These are phyloP conservation scores for Extremus antarcticus DNA, from an alignment of 495 filamentous ascomycete species.

Conservation along the genomic window DNA sequence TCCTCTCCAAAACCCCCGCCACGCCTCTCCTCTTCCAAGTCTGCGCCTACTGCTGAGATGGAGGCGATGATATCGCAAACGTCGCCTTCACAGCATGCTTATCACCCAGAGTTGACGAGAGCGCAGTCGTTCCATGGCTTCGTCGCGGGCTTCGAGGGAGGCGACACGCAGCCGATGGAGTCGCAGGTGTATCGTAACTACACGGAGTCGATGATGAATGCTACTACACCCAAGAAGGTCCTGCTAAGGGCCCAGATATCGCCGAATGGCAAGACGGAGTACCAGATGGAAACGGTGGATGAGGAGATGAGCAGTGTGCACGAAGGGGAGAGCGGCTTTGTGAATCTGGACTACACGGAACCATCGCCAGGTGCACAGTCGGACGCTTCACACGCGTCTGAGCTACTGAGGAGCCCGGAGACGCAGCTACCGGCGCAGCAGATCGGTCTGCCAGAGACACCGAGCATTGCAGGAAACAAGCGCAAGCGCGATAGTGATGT, in stretches of 20 bases:
- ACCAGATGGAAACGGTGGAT: constrained; percentile 4
- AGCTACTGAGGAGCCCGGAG: constrained; percentile 13
- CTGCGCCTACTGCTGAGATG: constrained; percentile 12
- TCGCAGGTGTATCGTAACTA: constrained; percentile 30
- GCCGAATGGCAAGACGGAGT: constrained; percentile 3
- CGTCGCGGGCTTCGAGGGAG: constrained; percentile 11
- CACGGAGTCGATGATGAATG: constrained; percentile 10
- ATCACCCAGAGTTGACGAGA: constrained; percentile 2
- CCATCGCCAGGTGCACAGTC: constrained; percentile 7
- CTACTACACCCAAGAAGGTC: constrained; percentile 9
- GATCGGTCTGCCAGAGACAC: constrained; percentile 25
- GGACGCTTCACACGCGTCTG: constrained; percentile 8
- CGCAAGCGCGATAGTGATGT: constrained; percentile 25
- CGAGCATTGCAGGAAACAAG: constrained; percentile 28
- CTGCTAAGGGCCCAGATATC: not conserved
- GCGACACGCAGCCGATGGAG: constrained; percentile 32
- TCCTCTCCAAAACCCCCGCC: constrained; percentile 3
- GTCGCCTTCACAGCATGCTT: constrained; percentile 12
- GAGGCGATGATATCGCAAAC: constrained; percentile 7
- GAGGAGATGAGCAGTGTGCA: constrained; percentile 11
- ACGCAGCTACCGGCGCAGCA: constrained; percentile 6
- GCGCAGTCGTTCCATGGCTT: constrained; percentile 19
- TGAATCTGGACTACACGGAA: constrained; percentile 15
- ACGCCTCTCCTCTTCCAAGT: constrained; percentile 5
- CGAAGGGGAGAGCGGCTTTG: constrained; percentile 20